Base-by-base conservation (phyloP, 2,329 filamentous ascomycete genomes). In the Ophiostoma ulmi region DNA sequence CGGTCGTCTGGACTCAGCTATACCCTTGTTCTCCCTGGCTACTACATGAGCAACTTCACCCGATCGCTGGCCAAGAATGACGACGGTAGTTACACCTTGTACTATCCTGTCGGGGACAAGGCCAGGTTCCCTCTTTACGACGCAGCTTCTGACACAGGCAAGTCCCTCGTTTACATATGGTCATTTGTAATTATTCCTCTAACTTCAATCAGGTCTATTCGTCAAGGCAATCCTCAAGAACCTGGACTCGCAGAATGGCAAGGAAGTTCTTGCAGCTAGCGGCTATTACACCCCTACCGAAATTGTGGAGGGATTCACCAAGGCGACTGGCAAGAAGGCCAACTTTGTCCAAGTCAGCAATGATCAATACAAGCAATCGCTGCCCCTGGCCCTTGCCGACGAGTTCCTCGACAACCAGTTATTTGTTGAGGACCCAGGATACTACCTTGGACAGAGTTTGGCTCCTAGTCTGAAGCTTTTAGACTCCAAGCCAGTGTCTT, bases 331-430 rank as follows among this genome's bases (percentile, higher is more conserved):
- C n/a, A 58, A 58, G n/a, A 58, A 58, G 52, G 52, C 52, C 2
- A 58, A 58, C 52, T 58, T 26, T 26, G n/a, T 58, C n/a, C 52
- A 58, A 22, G 52, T 58, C 11, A 58, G n/a, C n/a, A 58, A 58
- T n/a, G n/a, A 26, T n/a, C 52, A 58, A 13, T 58, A 58, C n/a
- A 58, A 58, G n/a, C n/a, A 22, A 17, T 17, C 52, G 2, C 52
- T 26, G 52, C 52, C 52, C 7, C n/a, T 7, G 3, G 17, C 14
- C 3, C n/a, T 58, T 26, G 52, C 52, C 11, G 52, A 58, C 1
- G 52, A 58, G 52, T 20, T 7, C 13, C 52, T 58, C 10, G 52
- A 58, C 52, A 58, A 58, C 8, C 52, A 58, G 4, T 13, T 58
- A 7, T 58, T 58, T 58, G 52, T 58, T 3, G 52, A 58, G 52